Evolutionary conservation across 2,329 filamentous ascomycete genomes (phyloP).

Genomic region (Claviceps capensis): DNA sequence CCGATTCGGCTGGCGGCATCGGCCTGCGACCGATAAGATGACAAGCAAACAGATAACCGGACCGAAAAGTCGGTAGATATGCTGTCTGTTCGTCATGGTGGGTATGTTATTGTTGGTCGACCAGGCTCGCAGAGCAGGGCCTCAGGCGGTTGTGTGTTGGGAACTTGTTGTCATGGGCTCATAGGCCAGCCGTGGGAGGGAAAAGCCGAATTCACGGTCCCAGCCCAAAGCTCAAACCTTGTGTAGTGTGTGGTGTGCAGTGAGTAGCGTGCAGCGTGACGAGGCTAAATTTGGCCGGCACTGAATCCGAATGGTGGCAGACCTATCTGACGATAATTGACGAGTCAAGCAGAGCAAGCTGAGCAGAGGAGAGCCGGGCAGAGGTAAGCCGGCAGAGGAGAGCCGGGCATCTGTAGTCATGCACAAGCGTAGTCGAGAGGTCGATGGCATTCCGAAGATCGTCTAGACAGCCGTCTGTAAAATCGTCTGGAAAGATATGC

Average conservation of each 20-base stretch:
- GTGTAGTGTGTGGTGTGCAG: no score
- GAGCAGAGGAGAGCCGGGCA: background rate
- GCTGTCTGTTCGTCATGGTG: background rate
- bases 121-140: background rate
- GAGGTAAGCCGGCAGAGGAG: background rate
- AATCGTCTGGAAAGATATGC: background rate
- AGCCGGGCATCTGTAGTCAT: background rate
- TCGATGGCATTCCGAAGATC: background rate
- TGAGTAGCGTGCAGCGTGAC: no score
- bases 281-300: no score
- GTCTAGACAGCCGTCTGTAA: background rate
- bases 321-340: background rate
- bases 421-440: background rate
- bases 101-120: background rate
- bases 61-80: conserved; percentile 8
- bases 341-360: background rate
- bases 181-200: background rate
- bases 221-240: background rate
- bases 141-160: background rate
- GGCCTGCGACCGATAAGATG: conserved; percentile 2
- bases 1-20: conserved; percentile 7
- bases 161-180: background rate
- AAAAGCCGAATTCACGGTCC: background rate
- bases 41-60: conserved; percentile 7
- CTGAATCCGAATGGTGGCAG: background rate